Percentiles rank a stretch among this genome's conserved stretches.
phyloP scores from a whole-genome alignment of 2,329 filamentous ascomycete species.

The Cordyceps farinosa region DNA sequence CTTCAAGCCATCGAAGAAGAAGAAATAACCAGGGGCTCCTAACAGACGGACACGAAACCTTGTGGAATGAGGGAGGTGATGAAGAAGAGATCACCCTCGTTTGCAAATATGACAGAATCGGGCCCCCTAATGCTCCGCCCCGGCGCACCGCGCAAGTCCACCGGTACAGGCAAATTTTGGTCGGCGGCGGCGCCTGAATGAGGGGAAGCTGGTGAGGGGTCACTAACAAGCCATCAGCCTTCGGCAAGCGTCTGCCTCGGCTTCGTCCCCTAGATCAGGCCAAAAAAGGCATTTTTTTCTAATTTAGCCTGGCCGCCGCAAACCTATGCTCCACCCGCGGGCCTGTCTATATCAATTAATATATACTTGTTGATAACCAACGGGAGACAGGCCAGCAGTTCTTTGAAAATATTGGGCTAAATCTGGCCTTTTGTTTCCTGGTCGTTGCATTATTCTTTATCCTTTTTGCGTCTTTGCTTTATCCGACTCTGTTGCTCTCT shows the following conservation, averaged over 20 bases:
- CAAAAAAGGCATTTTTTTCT: not conserved
- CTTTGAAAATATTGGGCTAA: no score
- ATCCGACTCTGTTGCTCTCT: not conserved
- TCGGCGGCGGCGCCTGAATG: not conserved
- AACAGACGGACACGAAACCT: not conserved
- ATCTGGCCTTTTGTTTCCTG: not conserved
- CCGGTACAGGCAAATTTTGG: no score
- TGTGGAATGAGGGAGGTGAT: not conserved
- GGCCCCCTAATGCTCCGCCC: conserved; percentile 1
- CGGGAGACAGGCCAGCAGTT: not conserved
- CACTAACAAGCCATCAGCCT: not conserved
- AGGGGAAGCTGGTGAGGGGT: conserved; percentile 15
- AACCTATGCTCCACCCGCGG: not conserved
- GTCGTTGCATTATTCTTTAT: not conserved
- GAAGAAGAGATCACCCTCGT: not conserved
- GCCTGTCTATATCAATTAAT: not conserved
- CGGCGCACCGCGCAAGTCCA: not conserved
- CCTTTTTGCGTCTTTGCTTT: not conserved
- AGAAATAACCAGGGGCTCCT: no score
- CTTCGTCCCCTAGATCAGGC: conserved; percentile 1
- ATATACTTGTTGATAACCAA: not conserved
- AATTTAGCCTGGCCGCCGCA: not conserved
- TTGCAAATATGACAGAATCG: not conserved
- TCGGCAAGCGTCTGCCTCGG: conserved; percentile 13
- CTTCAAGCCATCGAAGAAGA: no score